Percentiles rank a stretch among this genome's conserved stretches.
phyloP scores from a whole-genome alignment of 257 asterid genomes.

The Penstemon davidsonii region DNA sequence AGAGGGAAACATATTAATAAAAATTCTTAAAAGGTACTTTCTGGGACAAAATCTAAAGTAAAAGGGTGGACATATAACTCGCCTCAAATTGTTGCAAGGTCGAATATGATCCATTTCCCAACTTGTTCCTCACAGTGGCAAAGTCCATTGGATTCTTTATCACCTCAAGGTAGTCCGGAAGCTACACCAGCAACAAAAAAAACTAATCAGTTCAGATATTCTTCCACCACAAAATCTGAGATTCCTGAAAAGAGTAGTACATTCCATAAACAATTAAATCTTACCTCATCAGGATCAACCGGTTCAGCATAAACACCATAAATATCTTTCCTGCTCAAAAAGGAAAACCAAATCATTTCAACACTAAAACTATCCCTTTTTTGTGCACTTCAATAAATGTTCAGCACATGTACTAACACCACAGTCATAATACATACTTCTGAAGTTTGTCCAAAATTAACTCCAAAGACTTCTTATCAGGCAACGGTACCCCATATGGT shows the following conservation, averaged over 20 bases:
- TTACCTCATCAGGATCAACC: constrained; percentile 98
- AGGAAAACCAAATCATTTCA: constrained; percentile 34
- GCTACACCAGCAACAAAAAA: constrained; percentile 48
- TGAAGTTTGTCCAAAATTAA: constrained; percentile 90
- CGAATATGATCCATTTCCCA: constrained; percentile 65
- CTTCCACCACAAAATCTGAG: neutral
- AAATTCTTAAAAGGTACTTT: neutral
- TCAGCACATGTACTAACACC: constrained; percentile 18
- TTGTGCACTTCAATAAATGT: constrained; percentile 10
- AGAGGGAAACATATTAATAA: neutral
- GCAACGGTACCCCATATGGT: constrained; percentile 52
- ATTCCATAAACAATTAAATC: constrained; percentile 17
- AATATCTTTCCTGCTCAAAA: constrained; percentile 82
- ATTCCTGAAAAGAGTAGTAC: constrained; percentile 9
- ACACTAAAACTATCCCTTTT: constrained; percentile 17
- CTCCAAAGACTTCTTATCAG: constrained; percentile 83
- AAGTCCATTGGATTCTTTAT: constrained; percentile 97
- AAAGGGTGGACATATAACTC: neutral
- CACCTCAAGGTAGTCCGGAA: constrained; percentile 94
- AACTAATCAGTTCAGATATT: constrained; percentile 23
- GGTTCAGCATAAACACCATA: constrained; percentile 98
- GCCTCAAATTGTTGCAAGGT: constrained; percentile 89
- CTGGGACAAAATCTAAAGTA: neutral
- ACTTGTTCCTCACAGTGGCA: constrained; percentile 87
- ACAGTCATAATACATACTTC: constrained; percentile 52